phyloP scores from a whole-genome alignment of 208 protist species.

The Crithidia fasciculata region DNA sequence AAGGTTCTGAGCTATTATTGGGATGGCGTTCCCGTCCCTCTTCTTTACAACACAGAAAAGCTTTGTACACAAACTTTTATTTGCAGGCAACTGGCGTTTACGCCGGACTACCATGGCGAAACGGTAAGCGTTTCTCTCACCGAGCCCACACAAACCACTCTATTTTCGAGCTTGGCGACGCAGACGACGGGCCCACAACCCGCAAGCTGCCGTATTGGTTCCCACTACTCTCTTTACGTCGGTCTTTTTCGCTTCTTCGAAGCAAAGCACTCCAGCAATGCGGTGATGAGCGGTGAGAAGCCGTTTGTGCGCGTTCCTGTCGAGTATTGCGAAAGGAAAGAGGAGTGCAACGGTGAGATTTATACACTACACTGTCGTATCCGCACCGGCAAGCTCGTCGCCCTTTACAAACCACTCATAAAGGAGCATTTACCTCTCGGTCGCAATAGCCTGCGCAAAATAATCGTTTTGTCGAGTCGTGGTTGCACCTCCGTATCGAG shows the following conservation, averaged over 20 bases:
- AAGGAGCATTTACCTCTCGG: constrained; percentile 59
- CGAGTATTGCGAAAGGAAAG: constrained; percentile 57
- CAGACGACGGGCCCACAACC: constrained; percentile 30
- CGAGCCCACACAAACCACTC: constrained; percentile 12
- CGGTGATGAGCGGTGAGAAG: not conserved
- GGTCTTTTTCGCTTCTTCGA: constrained; percentile 65
- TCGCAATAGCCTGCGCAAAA: constrained; percentile 55
- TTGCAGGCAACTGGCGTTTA: constrained; percentile 64
- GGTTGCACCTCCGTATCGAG: constrained; percentile 47
- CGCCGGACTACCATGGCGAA: constrained; percentile 79
- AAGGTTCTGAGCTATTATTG: constrained; percentile 83
- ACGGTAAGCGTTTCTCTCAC: constrained; percentile 40
- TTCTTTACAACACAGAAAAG: constrained; percentile 41
- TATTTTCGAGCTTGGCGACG: constrained; percentile 52
- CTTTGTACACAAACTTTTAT: constrained; percentile 56
- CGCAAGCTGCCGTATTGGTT: constrained; percentile 76
- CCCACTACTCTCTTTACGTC: constrained; percentile 87
- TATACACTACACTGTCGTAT: constrained; percentile 42
- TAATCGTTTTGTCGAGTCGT: constrained; percentile 70
- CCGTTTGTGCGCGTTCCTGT: constrained; percentile 56
- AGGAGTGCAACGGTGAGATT: constrained; percentile 19
- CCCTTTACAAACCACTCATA: constrained; percentile 77
- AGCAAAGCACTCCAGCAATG: not conserved
- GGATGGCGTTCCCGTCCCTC: constrained; percentile 84
- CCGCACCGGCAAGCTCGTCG: constrained; percentile 63